Evolutionary conservation across 225 moss, liverwort and hornwort species (phyloP), one percentile per base, ranked within the genome.

Genomic region (Sphagnum contortum): DNA sequence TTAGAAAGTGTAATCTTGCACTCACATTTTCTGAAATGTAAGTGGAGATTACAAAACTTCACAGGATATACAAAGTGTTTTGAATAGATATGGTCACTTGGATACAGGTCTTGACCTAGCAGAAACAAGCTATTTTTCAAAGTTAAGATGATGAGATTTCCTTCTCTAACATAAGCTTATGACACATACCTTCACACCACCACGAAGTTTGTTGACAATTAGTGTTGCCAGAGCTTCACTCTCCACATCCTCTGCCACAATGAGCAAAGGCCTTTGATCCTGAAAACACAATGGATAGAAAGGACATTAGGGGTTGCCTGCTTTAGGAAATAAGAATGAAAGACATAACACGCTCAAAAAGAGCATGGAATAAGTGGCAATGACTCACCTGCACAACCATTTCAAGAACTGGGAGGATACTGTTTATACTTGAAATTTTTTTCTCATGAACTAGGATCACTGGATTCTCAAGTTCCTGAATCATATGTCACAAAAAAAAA

Each of bases 361-460:
- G 50, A 45, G 1, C 4, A 13, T 50, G 12, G 9, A 48, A 48
- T 48, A n/a, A 8, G 4, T 47, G n/a, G n/a, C n/a, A 11, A 61
- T 6, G 49, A 62, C 77, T 68, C 68, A 83, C 83, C 74, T 61
- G 77, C 14, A 80, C 83, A 49, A 83, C 77, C n/a, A 83, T 74
- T 68, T 87, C 87, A 61, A 87, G 74, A 44, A 83, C 80, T 12
- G 87, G 83, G 50, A 87, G 75, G 57, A 87, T 80, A 47, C 75
- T 62, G 67, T 87, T 77, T 53, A 87, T 71, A 62, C 75, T 76
- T 29, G 84, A 80, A 49, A 87, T 83, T 72, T 83, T 87, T 61
- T 83, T 87, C 74, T 83, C 83, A 44, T 78, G 78, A 60, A 87
- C 76, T 63, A 87, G 67, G 4, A 87, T 78, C 5, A 83, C 69